Percentiles rank a stretch among this genome's conserved stretches.
These are phyloP conservation scores for Rhodofomes roseus DNA, from an alignment of 1,284 basidiomycete genomes.

Conservation along the genomic window DNA sequence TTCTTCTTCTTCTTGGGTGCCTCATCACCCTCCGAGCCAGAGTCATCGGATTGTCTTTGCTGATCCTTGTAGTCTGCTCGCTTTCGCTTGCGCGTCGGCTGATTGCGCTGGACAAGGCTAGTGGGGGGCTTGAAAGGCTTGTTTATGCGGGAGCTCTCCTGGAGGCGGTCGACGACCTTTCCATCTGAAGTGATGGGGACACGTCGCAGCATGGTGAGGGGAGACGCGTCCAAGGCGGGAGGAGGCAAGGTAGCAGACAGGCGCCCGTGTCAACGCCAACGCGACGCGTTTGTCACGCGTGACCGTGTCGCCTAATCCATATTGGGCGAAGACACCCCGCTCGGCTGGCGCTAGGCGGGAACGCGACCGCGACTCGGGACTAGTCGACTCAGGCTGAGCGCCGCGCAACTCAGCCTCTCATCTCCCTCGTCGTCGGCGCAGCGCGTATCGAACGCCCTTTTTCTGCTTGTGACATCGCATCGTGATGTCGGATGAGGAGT, in stretches of 20 bases:
- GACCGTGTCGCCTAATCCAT: neutral
- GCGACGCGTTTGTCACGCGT: slow-evolving; percentile 2
- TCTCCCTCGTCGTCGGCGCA: neutral
- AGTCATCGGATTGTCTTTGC: slow-evolving; percentile 46
- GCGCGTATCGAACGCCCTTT: neutral
- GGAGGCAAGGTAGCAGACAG: neutral
- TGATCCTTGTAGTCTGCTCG: slow-evolving; percentile 78
- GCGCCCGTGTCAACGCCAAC: neutral
- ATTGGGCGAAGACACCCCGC: neutral
- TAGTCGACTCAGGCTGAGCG: too few relatives aligned
- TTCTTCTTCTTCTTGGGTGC: slow-evolving; percentile 59
- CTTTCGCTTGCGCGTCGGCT: slow-evolving; percentile 78
- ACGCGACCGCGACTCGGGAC: neutral
- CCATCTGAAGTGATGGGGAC: slow-evolving; percentile 67
- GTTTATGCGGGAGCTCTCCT: slow-evolving; percentile 67
- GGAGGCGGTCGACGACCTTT: slow-evolving; percentile 57
- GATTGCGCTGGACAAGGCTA: slow-evolving; percentile 45
- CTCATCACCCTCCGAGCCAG: slow-evolving; percentile 32
- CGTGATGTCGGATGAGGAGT: slow-evolving; percentile 34
- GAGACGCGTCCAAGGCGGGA: neutral
- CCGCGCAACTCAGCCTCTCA: neutral
- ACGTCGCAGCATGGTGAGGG: slow-evolving; percentile 56
- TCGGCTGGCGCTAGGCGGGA: neutral
- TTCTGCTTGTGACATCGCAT: neutral
- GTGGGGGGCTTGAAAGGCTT: slow-evolving; percentile 82